These are phyloP conservation scores for Chloropicon primus DNA, from an alignment of 139 green algal species.

Conservation along the genomic window DNA sequence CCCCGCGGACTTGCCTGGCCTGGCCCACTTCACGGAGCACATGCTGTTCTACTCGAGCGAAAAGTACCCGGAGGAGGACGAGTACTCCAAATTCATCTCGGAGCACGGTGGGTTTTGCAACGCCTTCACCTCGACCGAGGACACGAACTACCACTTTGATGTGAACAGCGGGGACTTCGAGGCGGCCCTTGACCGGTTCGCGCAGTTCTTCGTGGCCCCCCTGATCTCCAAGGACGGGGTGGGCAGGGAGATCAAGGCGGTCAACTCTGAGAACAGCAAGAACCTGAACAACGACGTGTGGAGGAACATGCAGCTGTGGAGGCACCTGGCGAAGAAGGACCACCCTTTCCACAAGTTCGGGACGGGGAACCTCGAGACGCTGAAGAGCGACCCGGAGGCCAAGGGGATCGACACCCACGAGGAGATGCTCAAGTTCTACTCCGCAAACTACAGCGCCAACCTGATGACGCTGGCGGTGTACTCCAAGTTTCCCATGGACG, in stretches of 20 bases:
- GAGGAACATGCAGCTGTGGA: constrained; percentile 65
- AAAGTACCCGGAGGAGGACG: constrained; percentile 66
- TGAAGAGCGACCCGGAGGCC: constrained; percentile 17
- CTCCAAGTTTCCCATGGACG: constrained; percentile 35
- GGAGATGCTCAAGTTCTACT: constrained; percentile 44
- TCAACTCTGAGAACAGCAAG: constrained; percentile 57
- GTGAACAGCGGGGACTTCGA: constrained; percentile 58
- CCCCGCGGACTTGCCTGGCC: constrained; percentile 43
- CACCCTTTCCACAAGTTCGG: constrained; percentile 64
- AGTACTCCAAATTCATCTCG: constrained; percentile 48
- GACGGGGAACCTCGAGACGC: constrained; percentile 42
- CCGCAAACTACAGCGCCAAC: constrained; percentile 55
- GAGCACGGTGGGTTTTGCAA: constrained; percentile 74
- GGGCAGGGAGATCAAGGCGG: constrained; percentile 23
- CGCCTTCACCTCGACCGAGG: constrained; percentile 58
- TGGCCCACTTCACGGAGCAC: constrained; percentile 75
- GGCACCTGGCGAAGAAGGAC: constrained; percentile 36
- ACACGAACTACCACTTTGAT: constrained; percentile 90
- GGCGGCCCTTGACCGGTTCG: constrained; percentile 53
- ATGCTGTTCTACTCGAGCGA: constrained; percentile 82
- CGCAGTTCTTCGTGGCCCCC: constrained; percentile 75
- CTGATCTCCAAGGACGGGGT: constrained; percentile 62
- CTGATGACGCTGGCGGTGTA: constrained; percentile 53
- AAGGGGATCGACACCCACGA: constrained; percentile 30
- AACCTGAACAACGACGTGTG: constrained; percentile 71